phyloP scores from a whole-genome alignment of 1,284 basidiomycete genomes.

The Boletellus deceptivus region DNA sequence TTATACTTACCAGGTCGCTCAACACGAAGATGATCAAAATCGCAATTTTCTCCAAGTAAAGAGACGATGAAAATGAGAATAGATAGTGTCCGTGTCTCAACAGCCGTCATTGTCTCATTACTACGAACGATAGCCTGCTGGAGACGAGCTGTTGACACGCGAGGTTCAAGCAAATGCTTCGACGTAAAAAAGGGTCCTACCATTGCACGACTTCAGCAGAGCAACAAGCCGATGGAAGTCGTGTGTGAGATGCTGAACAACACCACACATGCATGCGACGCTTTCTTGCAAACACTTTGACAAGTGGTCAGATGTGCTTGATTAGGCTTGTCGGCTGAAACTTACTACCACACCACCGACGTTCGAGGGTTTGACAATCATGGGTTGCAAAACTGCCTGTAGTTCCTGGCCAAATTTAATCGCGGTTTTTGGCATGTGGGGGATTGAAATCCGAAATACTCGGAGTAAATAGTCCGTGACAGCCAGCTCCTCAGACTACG shows the following conservation, averaged over 20 bases:
- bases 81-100: constrained; percentile 45
- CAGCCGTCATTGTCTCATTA: constrained; percentile 29
- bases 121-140: constrained; percentile 50
- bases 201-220: constrained; percentile 79
- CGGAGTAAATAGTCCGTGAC: constrained; percentile 83
- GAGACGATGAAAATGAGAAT: constrained; percentile 82
- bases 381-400: constrained; percentile 76
- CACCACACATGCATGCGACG: constrained; percentile 87
- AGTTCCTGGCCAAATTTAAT: constrained; percentile 85
- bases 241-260: constrained; percentile 82
- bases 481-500: constrained; percentile 76
- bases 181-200: constrained; percentile 39
- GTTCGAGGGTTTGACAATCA: constrained; percentile 80
- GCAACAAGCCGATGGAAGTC: constrained; percentile 77
- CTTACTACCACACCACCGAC: constrained; percentile 62
- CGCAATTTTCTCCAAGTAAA: constrained; percentile 83
- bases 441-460: constrained; percentile 84
- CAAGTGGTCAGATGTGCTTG: constrained; percentile 1
- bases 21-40: constrained; percentile 75
- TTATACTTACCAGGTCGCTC: constrained; percentile 51
- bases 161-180: background rate
- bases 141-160: constrained; percentile 45
- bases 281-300: constrained; percentile 80
- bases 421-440: constrained; percentile 84
- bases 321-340: constrained; percentile 2